Evolutionary conservation across 495 filamentous ascomycete species (phyloP).

Genomic region (Neurospora sp.): DNA sequence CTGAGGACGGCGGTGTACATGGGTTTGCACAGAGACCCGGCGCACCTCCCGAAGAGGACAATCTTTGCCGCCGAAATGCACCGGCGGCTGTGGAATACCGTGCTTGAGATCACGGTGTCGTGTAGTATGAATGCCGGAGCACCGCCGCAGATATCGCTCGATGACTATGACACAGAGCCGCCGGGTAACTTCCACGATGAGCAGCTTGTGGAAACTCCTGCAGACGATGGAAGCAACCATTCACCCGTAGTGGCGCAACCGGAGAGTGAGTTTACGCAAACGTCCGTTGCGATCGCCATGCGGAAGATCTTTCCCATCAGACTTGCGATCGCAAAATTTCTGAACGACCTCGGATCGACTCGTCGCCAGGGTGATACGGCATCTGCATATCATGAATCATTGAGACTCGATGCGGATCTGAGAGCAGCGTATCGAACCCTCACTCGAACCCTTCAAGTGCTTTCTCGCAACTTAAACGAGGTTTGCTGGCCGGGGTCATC

Average conservation of each 20-base stretch:
- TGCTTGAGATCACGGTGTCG: slow-evolving; percentile 45
- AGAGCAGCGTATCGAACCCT: slow-evolving; percentile 27
- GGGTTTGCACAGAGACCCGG: slow-evolving; percentile 16
- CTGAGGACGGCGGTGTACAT: slow-evolving; percentile 18
- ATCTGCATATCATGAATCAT: slow-evolving; percentile 19
- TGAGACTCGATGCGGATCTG: slow-evolving; percentile 26
- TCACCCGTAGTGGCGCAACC: slow-evolving; percentile 12
- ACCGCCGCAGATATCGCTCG: slow-evolving; percentile 37
- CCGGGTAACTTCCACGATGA: slow-evolving; percentile 40
- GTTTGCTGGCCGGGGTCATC: background rate
- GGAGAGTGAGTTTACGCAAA: slow-evolving; percentile 32
- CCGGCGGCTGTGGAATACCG: slow-evolving; percentile 53
- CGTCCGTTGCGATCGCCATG: slow-evolving; percentile 35
- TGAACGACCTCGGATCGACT: slow-evolving; percentile 36
- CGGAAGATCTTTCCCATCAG: slow-evolving; percentile 35
- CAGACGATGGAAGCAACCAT: background rate
- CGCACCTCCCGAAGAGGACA: slow-evolving; percentile 10
- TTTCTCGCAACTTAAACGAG: slow-evolving; percentile 6
- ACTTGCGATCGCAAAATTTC: slow-evolving; percentile 33
- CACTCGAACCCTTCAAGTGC: slow-evolving; percentile 26
- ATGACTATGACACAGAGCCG: slow-evolving; percentile 36
- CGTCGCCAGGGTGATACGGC: background rate
- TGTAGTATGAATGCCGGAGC: slow-evolving; percentile 44
- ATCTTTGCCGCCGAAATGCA: slow-evolving; percentile 46
- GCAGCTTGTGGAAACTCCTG: slow-evolving; percentile 13